These are phyloP conservation scores for Neonothopanus nambi DNA, from an alignment of 1,284 basidiomycete species.

Conservation along the genomic window DNA sequence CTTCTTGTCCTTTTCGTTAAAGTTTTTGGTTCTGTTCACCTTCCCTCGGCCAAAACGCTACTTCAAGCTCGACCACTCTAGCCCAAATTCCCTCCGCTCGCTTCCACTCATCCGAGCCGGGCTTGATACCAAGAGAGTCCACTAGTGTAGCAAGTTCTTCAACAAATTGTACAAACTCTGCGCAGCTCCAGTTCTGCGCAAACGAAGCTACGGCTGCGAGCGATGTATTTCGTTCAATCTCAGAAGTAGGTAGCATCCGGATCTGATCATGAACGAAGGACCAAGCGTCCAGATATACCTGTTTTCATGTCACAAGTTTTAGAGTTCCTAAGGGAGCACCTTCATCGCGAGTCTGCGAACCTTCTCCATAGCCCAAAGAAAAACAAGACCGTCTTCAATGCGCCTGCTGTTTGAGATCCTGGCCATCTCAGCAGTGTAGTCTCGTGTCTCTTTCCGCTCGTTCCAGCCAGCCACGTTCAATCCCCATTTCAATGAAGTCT, in stretches of 20 bases:
- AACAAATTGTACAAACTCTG: conserved; percentile 65
- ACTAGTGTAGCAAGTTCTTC: conserved; percentile 53
- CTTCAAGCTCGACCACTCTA: conserved; percentile 60
- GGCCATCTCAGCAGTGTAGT: conserved; percentile 73
- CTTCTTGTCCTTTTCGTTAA: too few species aligned
- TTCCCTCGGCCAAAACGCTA: conserved; percentile 56
- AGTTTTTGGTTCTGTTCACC: not conserved
- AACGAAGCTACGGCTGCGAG: conserved; percentile 45
- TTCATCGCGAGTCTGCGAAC: conserved; percentile 36
- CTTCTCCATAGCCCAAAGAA: conserved; percentile 80
- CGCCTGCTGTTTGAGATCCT: conserved; percentile 45
- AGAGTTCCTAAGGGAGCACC: not conserved
- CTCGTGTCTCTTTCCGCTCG: conserved; percentile 60
- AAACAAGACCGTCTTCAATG: conserved; percentile 65
- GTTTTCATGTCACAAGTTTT: not conserved
- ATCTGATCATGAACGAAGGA: conserved; percentile 43
- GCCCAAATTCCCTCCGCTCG: conserved; percentile 57
- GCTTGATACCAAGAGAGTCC: conserved; percentile 40
- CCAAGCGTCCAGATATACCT: conserved; percentile 71
- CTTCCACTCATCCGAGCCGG: conserved; percentile 39
- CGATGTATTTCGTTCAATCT: conserved; percentile 12
- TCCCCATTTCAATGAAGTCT: conserved; percentile 44
- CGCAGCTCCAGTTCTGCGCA: conserved; percentile 66
- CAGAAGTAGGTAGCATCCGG: not conserved
- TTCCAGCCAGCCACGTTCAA: conserved; percentile 50